A percentile compares a stretch with the other conserved stretches of the same genome.
These are phyloP conservation scores for Chamaenerion angustifolium DNA, from an alignment of 345 rosid species.

Conservation along the genomic window DNA sequence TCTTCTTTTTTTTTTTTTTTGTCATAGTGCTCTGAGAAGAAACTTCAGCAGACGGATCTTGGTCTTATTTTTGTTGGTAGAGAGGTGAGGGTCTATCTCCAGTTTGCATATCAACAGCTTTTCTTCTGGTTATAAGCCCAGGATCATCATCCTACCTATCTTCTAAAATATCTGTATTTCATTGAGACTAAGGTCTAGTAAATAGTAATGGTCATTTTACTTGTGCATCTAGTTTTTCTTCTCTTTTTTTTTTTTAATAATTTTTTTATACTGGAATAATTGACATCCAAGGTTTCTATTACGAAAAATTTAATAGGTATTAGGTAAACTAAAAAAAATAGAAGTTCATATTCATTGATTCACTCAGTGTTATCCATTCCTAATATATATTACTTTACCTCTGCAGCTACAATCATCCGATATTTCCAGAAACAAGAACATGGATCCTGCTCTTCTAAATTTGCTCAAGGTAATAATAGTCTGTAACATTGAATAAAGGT, in stretches of 20 bases:
- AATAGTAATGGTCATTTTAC: no score
- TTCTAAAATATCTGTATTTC: no score
- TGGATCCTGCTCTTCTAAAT: constrained; percentile 41
- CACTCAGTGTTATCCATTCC: not conserved
- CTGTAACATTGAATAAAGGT: no score
- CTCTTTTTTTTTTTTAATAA: no score
- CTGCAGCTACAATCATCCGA: constrained; percentile 58
- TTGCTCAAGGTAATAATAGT: constrained; percentile 43
- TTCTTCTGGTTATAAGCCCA: not conserved
- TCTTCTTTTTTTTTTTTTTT: no score
- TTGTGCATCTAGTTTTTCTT: no score
- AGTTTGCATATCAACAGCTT: no score
- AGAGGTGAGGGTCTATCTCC: constrained; percentile 36
- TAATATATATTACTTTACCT: constrained; percentile 8
- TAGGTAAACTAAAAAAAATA: not conserved
- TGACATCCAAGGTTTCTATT: no score
- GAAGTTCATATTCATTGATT: not conserved
- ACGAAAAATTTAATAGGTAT: no score
- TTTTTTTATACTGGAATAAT: no score
- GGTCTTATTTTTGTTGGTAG: constrained; percentile 82
- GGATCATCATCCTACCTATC: not conserved
- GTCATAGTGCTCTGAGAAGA: constrained; percentile 52
- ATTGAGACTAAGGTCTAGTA: no score
- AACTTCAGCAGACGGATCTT: constrained; percentile 45
- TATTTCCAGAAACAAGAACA: constrained; percentile 39